Base-by-base conservation (phyloP, 2,329 filamentous ascomycete genomes). In the Colletotrichum zoysiae region DNA sequence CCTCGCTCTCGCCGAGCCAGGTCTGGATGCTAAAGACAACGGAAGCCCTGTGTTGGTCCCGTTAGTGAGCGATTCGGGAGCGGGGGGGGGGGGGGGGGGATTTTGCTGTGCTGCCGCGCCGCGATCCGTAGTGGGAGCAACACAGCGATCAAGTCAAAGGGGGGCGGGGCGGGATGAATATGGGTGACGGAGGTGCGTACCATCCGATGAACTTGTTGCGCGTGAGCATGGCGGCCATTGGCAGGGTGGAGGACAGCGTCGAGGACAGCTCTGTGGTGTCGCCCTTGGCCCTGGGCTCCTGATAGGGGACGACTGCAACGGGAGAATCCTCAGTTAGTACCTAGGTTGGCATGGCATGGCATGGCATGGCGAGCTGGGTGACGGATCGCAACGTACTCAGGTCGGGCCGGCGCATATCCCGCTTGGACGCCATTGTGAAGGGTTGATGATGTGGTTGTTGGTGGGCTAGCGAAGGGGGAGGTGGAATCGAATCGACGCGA, bases 151-250 rank as follows among this genome's bases (percentile, higher is more conserved):
- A 9, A 7, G 4, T 30, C n/a, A 51, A n/a, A 14, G 0, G 7
- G 7, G 16, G 35, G 33, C 5, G 33, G 5, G 33, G 8, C 5
- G 35, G 35, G 8, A n/a, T 48, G 20, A 7, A n/a, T 48, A 23
- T 11, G 14, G n/a, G 23, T 12, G 9, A n/a, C n/a, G 44, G 20
- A 4, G 3, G 20, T n/a, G 80, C 85, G 73, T 82, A 90, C 88
- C 90, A 92, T 79, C 90, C 90, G 70, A 92, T 84, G 78, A 89
- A 96, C 88, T 93, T 93, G 84, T 97, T 97, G 76, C 95, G 89
- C 77, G 93, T 96, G 81, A 97, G 96, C 88, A 97, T 97, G 74
- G 95, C 95, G 70, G 94, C 95, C 95, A 98, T 98, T 71, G 95
- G 95, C 79, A 98, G 86, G 46, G 95, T 97, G 79, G 92, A 95